Evolutionary conservation across 176 grass and related monocot species (phyloP).

Genomic region (Triticum timopheevii): DNA sequence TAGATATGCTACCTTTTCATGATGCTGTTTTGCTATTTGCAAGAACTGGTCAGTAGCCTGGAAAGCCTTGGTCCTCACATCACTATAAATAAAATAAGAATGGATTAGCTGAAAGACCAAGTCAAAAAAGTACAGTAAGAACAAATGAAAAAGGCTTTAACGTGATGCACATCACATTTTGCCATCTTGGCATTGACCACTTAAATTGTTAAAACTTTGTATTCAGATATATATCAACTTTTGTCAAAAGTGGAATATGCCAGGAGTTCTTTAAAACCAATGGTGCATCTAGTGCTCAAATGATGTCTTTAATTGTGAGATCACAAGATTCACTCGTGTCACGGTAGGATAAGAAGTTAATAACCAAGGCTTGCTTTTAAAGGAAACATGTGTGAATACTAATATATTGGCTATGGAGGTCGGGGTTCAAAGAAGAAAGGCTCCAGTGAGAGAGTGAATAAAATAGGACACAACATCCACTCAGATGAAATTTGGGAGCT

Average conservation of each 20-base stretch:
- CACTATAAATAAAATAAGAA: constrained; percentile 49
- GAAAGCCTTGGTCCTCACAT: constrained; percentile 96
- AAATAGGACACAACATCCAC: background rate
- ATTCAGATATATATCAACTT: background rate
- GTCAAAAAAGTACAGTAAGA: constrained; percentile 14
- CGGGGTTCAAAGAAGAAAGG: no score
- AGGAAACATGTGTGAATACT: no score
- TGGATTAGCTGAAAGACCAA: constrained; percentile 18
- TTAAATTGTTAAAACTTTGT: background rate
- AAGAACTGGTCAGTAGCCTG: constrained; percentile 95
- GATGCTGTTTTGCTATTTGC: constrained; percentile 77
- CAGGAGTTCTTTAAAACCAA: background rate
- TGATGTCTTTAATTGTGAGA: background rate
- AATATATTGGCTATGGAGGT: background rate
- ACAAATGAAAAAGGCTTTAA: constrained; percentile 2
- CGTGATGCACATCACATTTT: background rate
- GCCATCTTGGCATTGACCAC: background rate
- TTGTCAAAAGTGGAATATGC: background rate
- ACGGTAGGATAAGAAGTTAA: no score
- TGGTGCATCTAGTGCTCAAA: constrained; percentile 26
- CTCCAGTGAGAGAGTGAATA: background rate
- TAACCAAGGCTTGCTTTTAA: no score
- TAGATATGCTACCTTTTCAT: constrained; percentile 75
- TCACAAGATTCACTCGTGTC: background rate
- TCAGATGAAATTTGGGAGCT: background rate